phyloP scores from a whole-genome alignment of 768 basidiomycete genomes.

The Boletellus ananas region DNA sequence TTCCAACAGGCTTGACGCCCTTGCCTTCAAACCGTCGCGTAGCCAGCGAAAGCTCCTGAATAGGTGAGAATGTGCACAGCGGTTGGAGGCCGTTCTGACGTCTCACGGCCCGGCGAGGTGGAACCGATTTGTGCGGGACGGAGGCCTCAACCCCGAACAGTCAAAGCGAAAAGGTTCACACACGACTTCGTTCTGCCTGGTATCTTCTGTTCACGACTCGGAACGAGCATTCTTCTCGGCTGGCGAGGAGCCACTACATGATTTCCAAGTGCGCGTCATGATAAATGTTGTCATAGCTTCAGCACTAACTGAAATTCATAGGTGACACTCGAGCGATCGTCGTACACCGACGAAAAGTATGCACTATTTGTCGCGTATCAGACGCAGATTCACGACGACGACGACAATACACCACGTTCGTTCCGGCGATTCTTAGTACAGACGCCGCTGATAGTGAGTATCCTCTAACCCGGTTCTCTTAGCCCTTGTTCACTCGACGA shows the following conservation, averaged over 20 bases:
- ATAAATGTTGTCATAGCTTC: neutral
- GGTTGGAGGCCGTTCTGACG: neutral
- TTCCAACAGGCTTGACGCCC: constrained; percentile 56
- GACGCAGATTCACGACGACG: constrained; percentile 69
- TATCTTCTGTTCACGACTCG: constrained; percentile 50
- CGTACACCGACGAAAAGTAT: constrained; percentile 78
- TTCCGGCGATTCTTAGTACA: constrained; percentile 79
- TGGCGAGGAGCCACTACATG: constrained; percentile 38
- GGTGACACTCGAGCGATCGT: constrained; percentile 74
- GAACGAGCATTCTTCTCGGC: constrained; percentile 40
- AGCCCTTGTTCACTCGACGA: neutral
- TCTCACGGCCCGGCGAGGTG: constrained; percentile 43
- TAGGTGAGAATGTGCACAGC: constrained; percentile 41
- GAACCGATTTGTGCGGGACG: constrained; percentile 60
- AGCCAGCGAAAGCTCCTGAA: constrained; percentile 74
- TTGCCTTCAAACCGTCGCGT: constrained; percentile 62
- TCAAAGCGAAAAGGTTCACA: constrained; percentile 11
- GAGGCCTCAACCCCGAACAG: neutral
- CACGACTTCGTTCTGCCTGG: constrained; percentile 37
- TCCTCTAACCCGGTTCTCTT: neutral
- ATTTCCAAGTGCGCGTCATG: constrained; percentile 51
- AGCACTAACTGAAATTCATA: constrained; percentile 26
- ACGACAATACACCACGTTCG: constrained; percentile 41
- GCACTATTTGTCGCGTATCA: constrained; percentile 77
- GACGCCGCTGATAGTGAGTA: constrained; percentile 65